Evolutionary conservation across 1,284 basidiomycete species (phyloP).

Genomic region (Xerocomus minutiporus): DNA sequence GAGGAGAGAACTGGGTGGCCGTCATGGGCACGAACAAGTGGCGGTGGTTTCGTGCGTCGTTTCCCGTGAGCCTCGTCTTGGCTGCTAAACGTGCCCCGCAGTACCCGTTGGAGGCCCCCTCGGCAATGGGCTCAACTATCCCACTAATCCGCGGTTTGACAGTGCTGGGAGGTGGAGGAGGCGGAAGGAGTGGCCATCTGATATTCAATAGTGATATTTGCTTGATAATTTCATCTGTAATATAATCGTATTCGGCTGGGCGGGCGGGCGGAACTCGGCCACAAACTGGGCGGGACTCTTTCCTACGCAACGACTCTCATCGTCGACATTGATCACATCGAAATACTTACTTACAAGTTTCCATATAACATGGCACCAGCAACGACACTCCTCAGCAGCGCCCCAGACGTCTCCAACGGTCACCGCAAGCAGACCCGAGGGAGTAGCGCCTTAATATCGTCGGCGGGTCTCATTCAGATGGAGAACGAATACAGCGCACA

Average conservation of each 20-base stretch:
- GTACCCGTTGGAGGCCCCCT: slow-evolving; percentile 63
- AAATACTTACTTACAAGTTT: background rate
- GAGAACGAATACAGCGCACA: slow-evolving; percentile 85
- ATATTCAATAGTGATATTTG: slow-evolving; percentile 42
- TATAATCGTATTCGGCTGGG: background rate
- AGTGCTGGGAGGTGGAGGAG: slow-evolving; percentile 60
- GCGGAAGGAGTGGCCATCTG: slow-evolving; percentile 67
- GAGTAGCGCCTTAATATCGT: slow-evolving; percentile 34
- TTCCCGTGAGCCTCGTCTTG: background rate
- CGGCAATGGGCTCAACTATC: slow-evolving; percentile 62
- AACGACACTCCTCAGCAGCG: slow-evolving; percentile 7
- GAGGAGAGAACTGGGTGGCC: slow-evolving; percentile 61
- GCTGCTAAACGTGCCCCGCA: slow-evolving; percentile 29
- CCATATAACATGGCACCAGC: slow-evolving; percentile 23
- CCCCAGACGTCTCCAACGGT: slow-evolving; percentile 6
- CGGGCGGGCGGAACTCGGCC: slow-evolving; percentile 18
- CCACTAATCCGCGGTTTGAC: slow-evolving; percentile 72
- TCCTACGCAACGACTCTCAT: background rate
- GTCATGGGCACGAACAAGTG: slow-evolving; percentile 65
- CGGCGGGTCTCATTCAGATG: slow-evolving; percentile 70
- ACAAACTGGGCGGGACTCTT: background rate
- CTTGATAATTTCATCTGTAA: background rate
- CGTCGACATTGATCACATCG: background rate
- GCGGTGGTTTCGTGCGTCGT: slow-evolving; percentile 70
- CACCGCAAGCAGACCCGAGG: slow-evolving; percentile 16